Evolutionary conservation across 768 basidiomycete species (phyloP), one percentile per base, ranked within the genome.

Genomic region (Grammothele lineata): DNA sequence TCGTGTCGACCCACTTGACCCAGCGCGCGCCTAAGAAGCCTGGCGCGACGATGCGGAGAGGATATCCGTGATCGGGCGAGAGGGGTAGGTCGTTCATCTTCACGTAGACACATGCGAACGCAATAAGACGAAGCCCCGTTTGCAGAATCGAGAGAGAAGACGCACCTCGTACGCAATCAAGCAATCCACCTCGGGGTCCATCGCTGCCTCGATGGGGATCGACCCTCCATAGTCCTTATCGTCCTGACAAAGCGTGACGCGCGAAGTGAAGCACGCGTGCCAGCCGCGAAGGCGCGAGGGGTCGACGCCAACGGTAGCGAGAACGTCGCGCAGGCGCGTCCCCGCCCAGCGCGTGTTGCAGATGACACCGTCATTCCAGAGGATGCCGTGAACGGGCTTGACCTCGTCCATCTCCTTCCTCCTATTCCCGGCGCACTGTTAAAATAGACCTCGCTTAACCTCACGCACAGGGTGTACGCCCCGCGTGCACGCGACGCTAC

Each of bases 1-100:
- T 78, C 0, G 69, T 76, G 55, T 84, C 80, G 0, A 85, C 68
- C 85, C 85, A 87, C 68, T 87, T 86, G 7, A 85, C 83, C 81
- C 83, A 85, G 10, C 85, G 76, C 24, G 81, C 85, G 5, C 85
- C 85, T 14, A 78, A 69, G 55, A 73, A 76, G 3, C 85, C 85
- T 0, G 85, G 85, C 1, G 80, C 80, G 33, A 86, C 75, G 7
- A 83, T 63, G n/a, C 85, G 78, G 21, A 87, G 55, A 3, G 84
- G 84, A 5, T 74, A 82, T 1, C 85, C 85, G 38, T 81, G 83
- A 45, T 80, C 77, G 1, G 82, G 66, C 12, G 74, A 70, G 15
- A 86, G 64, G 0, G 73, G 67, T 47, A 77, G 74, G 24, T 70
- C 75, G 46, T 87, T 86, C 83, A 86, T 86, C 83, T 82, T 47